phyloP scores from a whole-genome alignment of 2,329 filamentous ascomycete species.

The Dothideomycetes sp. region DNA sequence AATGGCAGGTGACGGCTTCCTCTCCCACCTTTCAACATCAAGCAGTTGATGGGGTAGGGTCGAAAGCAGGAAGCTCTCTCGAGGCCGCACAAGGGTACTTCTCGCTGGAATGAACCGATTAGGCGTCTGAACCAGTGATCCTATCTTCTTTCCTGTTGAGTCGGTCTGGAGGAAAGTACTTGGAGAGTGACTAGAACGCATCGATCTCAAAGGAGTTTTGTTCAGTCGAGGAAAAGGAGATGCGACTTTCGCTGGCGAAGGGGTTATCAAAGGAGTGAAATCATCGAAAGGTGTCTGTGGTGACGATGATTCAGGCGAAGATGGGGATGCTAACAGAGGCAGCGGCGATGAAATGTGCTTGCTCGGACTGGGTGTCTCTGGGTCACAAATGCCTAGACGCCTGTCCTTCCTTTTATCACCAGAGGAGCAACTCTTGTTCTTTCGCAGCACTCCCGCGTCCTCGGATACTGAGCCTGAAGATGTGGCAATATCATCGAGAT shows the following conservation, averaged over 20 bases:
- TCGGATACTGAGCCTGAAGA: background rate
- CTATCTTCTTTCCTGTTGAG: no score
- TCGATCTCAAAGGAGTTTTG: background rate
- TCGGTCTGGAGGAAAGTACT: conserved; percentile 17
- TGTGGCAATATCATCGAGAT: background rate
- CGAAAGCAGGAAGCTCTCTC: conserved; percentile 8
- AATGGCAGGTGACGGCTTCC: background rate
- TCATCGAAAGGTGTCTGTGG: background rate
- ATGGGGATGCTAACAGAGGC: no score
- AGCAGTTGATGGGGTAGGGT: conserved; percentile 3
- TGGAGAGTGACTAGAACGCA: conserved; percentile 8
- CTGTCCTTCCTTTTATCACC: no score
- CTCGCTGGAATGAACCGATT: conserved; percentile 51
- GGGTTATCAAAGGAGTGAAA: background rate
- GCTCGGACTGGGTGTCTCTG: no score
- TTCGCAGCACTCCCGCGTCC: no score
- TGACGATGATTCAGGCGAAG: background rate
- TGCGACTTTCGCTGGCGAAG: background rate
- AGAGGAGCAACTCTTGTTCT: no score
- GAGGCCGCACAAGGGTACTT: background rate
- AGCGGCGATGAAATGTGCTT: no score
- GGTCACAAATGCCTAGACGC: no score
- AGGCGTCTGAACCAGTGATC: conserved; percentile 26
- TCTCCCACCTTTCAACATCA: background rate
- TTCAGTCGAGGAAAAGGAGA: background rate